phyloP scores from a whole-genome alignment of 1,284 basidiomycete species.

The Puccinia novopanici region DNA sequence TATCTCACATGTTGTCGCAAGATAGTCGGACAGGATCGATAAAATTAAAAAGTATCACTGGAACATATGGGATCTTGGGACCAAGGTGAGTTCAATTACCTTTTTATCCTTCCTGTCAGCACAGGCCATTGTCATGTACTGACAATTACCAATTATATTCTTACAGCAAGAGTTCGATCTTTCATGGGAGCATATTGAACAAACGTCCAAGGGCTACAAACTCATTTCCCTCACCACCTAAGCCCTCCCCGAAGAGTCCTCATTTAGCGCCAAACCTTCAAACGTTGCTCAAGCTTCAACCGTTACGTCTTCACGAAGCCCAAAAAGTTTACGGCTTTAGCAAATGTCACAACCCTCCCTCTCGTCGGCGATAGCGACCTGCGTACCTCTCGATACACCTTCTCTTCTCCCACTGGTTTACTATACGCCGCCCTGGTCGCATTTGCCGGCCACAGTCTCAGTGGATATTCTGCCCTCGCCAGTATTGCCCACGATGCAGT shows the following conservation, averaged over 20 bases:
- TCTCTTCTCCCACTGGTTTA: slow-evolving; percentile 90
- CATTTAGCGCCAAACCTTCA: slow-evolving; percentile 31
- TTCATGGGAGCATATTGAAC: slow-evolving; percentile 81
- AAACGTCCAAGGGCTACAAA: slow-evolving; percentile 84
- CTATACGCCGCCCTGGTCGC: slow-evolving; percentile 98
- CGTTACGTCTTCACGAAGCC: slow-evolving; percentile 92
- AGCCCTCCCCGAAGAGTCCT: slow-evolving; percentile 73
- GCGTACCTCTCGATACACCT: slow-evolving; percentile 91
- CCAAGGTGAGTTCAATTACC: slow-evolving; percentile 17
- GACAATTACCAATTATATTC: background rate
- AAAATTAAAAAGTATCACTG: slow-evolving; percentile 65
- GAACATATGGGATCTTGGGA: slow-evolving; percentile 90
- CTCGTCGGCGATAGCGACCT: slow-evolving; percentile 80
- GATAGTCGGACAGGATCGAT: slow-evolving; percentile 26
- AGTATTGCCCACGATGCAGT: slow-evolving; percentile 98
- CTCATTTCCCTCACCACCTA: slow-evolving; percentile 85
- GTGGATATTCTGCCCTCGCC: slow-evolving; percentile 95
- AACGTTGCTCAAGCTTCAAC: slow-evolving; percentile 90
- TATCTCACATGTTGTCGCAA: too few relatives aligned
- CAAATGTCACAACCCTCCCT: slow-evolving; percentile 84
- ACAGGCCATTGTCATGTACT: background rate
- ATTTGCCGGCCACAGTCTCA: slow-evolving; percentile 96
- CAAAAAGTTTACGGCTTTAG: slow-evolving; percentile 97
- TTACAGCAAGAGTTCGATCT: slow-evolving; percentile 68
- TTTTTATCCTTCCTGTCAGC: background rate